Percentiles rank a stretch among this genome's conserved stretches.
These are phyloP conservation scores for Blastocystis sp. DNA, from an alignment of 352 stramenopile genomes.

Conservation along the genomic window DNA sequence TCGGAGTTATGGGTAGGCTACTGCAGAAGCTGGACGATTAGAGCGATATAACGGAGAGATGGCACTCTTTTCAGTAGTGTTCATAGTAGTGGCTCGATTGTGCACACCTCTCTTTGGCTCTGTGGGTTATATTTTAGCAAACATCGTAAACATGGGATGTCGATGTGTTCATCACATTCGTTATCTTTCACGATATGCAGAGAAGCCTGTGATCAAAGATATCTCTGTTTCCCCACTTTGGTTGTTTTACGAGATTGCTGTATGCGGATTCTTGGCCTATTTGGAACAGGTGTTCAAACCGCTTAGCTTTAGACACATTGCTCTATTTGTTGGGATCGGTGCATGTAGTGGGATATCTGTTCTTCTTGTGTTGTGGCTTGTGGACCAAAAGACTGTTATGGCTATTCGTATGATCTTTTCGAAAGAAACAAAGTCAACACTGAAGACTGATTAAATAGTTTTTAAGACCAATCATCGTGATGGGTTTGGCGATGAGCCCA, in stretches of 20 bases:
- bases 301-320: neutral
- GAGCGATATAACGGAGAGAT: neutral
- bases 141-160: conserved; percentile 45
- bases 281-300: neutral
- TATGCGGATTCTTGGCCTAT: neutral
- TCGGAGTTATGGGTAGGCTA: neutral
- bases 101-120: neutral
- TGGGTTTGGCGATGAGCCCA: neutral
- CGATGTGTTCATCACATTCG: neutral
- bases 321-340: neutral
- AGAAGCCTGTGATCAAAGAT: neutral
- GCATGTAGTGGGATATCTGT: neutral
- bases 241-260: neutral
- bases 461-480: neutral
- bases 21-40: neutral
- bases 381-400: neutral
- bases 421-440: neutral
- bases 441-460: neutral
- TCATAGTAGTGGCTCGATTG: neutral
- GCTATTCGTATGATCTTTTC: neutral
- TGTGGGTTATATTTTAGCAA: conserved; percentile 14
- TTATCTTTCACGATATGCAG: neutral
- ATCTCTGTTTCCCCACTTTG: neutral
- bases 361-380: neutral
- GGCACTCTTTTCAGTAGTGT: neutral